These are phyloP conservation scores for Chlorella sp. DNA, from an alignment of 139 green algal species.

Conservation along the genomic window DNA sequence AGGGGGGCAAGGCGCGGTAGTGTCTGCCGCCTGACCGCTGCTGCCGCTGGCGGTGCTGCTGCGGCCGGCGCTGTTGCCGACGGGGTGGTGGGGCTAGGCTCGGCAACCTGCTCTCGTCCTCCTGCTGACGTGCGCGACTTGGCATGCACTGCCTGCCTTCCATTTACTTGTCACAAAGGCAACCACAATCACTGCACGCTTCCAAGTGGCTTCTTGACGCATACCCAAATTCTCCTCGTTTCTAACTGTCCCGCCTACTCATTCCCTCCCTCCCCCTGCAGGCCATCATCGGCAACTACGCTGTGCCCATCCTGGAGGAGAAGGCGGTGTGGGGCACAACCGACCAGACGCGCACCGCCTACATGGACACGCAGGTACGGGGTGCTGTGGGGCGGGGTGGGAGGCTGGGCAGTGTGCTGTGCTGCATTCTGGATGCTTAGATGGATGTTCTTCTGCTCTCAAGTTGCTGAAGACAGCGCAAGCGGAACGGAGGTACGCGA, in stretches of 20 bases:
- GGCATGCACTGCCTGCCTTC: too few relatives aligned
- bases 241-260: too few relatives aligned
- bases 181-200: too few relatives aligned
- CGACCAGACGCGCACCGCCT: conserved; percentile 92
- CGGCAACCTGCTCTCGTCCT: too few relatives aligned
- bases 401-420: not conserved
- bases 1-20: not conserved
- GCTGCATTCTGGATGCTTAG: not conserved
- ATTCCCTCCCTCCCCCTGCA: conserved; percentile 53
- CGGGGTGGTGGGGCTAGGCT: too few relatives aligned
- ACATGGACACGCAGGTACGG: conserved; percentile 91
- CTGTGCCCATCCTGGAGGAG: conserved; percentile 98
- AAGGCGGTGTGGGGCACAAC: conserved; percentile 96
- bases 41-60: not conserved
- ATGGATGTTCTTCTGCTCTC: too few relatives aligned
- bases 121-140: too few relatives aligned
- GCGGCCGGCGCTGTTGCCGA: not conserved
- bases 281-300: conserved; percentile 98
- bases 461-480: too few relatives aligned
- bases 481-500: too few relatives aligned
- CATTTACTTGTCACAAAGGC: too few relatives aligned
- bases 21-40: not conserved
- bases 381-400: not conserved
- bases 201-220: too few relatives aligned
- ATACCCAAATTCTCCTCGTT: too few relatives aligned